A percentile compares a stretch with the other conserved stretches of the same genome.
Evolutionary conservation across 192 early-diverging fungal genomes (phyloP).

Genomic region (Rhizoclosmatium globosum): DNA sequence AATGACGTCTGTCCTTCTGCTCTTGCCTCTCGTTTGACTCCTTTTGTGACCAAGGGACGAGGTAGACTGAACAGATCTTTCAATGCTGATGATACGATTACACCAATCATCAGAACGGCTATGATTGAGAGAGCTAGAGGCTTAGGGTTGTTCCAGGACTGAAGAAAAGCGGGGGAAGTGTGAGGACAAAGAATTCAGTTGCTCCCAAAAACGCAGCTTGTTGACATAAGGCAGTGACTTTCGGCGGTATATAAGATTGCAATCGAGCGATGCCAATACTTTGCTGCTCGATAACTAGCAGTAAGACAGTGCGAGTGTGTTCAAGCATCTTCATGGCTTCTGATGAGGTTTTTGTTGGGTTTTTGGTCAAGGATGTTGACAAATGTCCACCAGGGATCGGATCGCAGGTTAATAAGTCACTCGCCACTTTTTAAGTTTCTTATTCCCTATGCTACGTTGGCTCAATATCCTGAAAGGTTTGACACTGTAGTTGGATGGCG

Average conservation of each 20-base stretch:
- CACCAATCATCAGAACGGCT: constrained; percentile 21
- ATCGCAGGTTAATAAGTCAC: too few relatives aligned
- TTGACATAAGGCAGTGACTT: neutral
- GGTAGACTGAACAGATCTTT: constrained; percentile 89
- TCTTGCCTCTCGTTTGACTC: constrained; percentile 66
- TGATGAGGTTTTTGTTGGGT: too few relatives aligned
- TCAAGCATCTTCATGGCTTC: too few relatives aligned
- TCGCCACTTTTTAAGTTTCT: too few relatives aligned
- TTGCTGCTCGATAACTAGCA: neutral
- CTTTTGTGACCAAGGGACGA: constrained; percentile 78
- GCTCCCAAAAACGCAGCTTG: constrained; percentile 68
- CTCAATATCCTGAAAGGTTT: too few relatives aligned
- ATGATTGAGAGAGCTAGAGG: neutral
- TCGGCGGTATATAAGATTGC: neutral
- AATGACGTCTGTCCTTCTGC: constrained; percentile 20
- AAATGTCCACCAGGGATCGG: too few relatives aligned
- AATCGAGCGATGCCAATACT: neutral
- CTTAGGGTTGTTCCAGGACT: neutral
- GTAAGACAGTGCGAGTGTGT: too few relatives aligned
- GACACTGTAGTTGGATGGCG: too few relatives aligned
- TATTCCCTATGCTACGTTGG: too few relatives aligned
- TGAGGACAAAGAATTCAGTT: constrained; percentile 86
- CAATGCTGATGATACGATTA: neutral
- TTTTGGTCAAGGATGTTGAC: too few relatives aligned
- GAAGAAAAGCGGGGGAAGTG: constrained; percentile 79